Percentiles rank a stretch among this genome's conserved stretches.
Conservation (phyloP, 495 filamentous ascomycete genomes). For the Cercophora scortea region DNA sequence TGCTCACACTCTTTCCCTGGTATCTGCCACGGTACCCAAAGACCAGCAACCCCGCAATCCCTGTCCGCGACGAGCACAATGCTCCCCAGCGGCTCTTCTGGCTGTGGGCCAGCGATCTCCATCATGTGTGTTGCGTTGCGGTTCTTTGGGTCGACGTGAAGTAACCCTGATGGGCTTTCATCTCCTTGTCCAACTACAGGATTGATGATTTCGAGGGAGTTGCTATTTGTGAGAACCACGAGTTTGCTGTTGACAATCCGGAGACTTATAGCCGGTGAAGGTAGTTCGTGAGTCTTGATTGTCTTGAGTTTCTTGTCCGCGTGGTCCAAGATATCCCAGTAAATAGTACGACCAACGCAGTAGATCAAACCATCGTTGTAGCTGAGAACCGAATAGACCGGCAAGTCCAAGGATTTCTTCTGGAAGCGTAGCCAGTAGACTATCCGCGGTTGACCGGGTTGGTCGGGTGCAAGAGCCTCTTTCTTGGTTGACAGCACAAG, state of each 20-base stretch:
- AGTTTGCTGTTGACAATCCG: slow-evolving; percentile 31
- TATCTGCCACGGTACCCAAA: slow-evolving; percentile 39
- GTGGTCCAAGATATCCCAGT: slow-evolving; percentile 39
- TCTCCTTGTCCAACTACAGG: slow-evolving; percentile 11
- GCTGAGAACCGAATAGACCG: slow-evolving; percentile 34
- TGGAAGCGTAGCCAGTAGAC: slow-evolving; percentile 38
- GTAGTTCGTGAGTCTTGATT: slow-evolving; percentile 27
- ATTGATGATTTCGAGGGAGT: slow-evolving; percentile 41
- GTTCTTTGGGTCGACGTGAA: slow-evolving; percentile 29
- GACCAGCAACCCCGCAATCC: slow-evolving; percentile 37
- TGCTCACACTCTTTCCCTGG: slow-evolving; percentile 34
- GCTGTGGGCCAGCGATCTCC: slow-evolving; percentile 20
- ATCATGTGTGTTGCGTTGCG: slow-evolving; percentile 32
- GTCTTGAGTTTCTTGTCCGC: slow-evolving; percentile 35
- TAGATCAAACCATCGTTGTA: slow-evolving; percentile 38
- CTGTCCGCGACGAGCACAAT: slow-evolving; percentile 40
- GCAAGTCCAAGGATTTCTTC: slow-evolving; percentile 25
- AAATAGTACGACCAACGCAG: slow-evolving; percentile 30
- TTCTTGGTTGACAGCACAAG: slow-evolving; percentile 34
- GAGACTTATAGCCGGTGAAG: slow-evolving; percentile 36
- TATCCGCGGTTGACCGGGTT: slow-evolving; percentile 11
- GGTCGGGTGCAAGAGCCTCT: slow-evolving; percentile 1
- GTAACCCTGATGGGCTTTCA: slow-evolving; percentile 11
- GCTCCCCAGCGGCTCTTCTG: slow-evolving; percentile 10
- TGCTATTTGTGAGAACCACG: slow-evolving; percentile 31